Evolutionary conservation across 2,329 filamentous ascomycete genomes (phyloP).

Genomic region (Diaporthe sp.): DNA sequence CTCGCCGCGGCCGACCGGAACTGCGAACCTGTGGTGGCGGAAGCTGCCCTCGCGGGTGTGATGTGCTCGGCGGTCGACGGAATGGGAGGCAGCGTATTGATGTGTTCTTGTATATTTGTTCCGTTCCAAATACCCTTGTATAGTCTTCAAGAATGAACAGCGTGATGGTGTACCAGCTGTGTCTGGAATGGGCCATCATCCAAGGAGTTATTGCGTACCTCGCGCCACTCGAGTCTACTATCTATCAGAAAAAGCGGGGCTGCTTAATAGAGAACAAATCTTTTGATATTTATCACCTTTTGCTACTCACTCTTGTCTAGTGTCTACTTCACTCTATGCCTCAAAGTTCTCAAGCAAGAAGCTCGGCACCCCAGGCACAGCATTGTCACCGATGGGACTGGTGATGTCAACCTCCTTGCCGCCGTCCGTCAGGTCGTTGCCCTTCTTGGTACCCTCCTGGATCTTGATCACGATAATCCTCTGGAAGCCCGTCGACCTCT

Average conservation of each 20-base stretch:
- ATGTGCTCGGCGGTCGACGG: too few relatives aligned
- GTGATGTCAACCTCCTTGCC: constrained; percentile 70
- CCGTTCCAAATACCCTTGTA: background rate
- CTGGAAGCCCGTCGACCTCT: constrained; percentile 76
- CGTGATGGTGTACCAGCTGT: background rate
- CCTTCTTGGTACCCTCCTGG: constrained; percentile 77
- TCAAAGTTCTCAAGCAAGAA: constrained; percentile 89
- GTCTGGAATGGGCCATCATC: background rate
- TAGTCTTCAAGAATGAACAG: background rate
- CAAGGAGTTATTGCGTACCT: too few relatives aligned
- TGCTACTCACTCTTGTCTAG: constrained; percentile 1
- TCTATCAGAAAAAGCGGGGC: too few relatives aligned
- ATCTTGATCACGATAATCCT: constrained; percentile 79
- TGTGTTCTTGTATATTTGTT: constrained; percentile 13
- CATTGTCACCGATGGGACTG: constrained; percentile 75
- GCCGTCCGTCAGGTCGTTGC: constrained; percentile 64
- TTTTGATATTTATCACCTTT: background rate
- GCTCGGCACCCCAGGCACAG: constrained; percentile 85
- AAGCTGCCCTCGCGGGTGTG: constrained; percentile 8
- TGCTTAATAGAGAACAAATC: background rate
- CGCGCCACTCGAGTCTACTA: too few relatives aligned
- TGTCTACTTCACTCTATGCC: constrained; percentile 45
- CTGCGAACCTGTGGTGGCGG: constrained; percentile 20
- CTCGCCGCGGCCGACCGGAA: constrained; percentile 19
- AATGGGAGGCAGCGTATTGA: background rate